Evolutionary conservation across 768 basidiomycete species (phyloP).

Genomic region (Arthromyces matolae): DNA sequence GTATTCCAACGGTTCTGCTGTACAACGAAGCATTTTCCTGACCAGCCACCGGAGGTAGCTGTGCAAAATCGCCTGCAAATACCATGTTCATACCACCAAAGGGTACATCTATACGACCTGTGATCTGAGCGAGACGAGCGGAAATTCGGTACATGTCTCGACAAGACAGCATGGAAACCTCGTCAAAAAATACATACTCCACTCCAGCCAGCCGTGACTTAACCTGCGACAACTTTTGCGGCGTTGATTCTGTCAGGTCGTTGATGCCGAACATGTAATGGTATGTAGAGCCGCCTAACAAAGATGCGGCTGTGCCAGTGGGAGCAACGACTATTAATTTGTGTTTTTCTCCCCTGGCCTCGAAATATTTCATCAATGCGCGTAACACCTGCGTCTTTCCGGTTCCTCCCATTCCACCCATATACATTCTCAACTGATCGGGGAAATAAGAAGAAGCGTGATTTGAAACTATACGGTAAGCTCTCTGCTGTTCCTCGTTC

Average conservation of each 20-base stretch:
- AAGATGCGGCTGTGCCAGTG: conserved; percentile 16
- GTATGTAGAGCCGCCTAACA: conserved; percentile 19
- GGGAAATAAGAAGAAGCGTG: not conserved
- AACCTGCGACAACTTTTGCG: not conserved
- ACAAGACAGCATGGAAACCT: too few relatives aligned
- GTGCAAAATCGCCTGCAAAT: conserved; percentile 42
- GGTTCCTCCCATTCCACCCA: conserved; percentile 20
- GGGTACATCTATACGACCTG: not conserved
- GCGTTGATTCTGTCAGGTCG: not conserved
- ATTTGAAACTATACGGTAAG: conserved; percentile 2
- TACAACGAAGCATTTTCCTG: conserved; percentile 11
- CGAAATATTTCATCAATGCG: conserved; percentile 13
- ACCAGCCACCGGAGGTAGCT: conserved; percentile 28
- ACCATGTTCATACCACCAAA: conserved; percentile 38
- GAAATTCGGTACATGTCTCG: conserved; percentile 8
- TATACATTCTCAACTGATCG: conserved; percentile 12
- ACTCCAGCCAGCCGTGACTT: conserved; percentile 2
- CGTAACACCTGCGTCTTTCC: conserved; percentile 17
- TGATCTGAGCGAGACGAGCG: conserved; percentile 1
- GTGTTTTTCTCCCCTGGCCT: not conserved
- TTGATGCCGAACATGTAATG: conserved; percentile 15
- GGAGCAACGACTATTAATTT: conserved; percentile 12
- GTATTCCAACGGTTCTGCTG: conserved; percentile 5
- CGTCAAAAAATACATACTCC: conserved; percentile 10
- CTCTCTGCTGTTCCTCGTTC: conserved; percentile 3